phyloP scores from a whole-genome alignment of 441 rosid species.

The Syzygium syzygioides region DNA sequence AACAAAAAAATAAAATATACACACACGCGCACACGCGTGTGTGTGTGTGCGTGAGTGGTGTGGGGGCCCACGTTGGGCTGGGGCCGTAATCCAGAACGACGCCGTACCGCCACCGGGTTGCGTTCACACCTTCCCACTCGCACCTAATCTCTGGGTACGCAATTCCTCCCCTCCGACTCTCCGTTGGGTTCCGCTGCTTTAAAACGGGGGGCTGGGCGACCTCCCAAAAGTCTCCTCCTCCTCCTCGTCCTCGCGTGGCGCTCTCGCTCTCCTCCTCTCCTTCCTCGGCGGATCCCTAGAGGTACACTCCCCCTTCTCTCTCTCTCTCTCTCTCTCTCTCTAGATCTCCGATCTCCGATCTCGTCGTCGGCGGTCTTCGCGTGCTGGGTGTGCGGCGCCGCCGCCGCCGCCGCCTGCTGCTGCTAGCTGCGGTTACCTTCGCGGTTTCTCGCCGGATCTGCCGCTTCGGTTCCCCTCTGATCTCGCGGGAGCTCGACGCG shows the following conservation, averaged over 20 bases:
- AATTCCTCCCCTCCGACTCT: no score
- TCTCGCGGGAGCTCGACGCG: background rate
- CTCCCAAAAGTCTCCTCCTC: background rate
- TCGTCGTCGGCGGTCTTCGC: background rate
- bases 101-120: background rate
- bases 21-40: no score
- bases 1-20: background rate
- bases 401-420: no score
- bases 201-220: accelerated
- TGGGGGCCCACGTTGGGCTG: background rate
- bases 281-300: background rate
- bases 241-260: background rate
- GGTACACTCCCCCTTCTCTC: background rate
- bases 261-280: background rate
- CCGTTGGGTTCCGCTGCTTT: background rate
- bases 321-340: background rate
- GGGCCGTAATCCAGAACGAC: background rate
- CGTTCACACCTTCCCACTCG: background rate
- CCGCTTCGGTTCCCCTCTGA: background rate
- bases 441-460: background rate
- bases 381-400: background rate
- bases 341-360: background rate
- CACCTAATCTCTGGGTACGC: background rate
- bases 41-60: background rate
- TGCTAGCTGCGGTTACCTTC: background rate